phyloP scores from a whole-genome alignment of 176 grass and related monocot genomes.

The Musa itinerans region DNA sequence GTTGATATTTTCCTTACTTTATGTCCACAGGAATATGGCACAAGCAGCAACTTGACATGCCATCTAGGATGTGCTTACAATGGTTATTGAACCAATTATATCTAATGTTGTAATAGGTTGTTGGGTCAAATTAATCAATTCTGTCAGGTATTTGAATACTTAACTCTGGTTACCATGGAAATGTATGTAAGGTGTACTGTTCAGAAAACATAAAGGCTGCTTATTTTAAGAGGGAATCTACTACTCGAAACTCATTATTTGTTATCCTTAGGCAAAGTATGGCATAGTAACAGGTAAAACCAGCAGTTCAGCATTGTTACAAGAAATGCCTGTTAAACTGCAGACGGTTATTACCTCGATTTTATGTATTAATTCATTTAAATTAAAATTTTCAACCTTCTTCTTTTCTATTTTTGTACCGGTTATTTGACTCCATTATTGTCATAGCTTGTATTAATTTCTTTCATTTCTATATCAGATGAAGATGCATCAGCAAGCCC shows the following conservation, averaged over 20 bases:
- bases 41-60: neutral
- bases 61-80: neutral
- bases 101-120: neutral
- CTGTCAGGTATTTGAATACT: neutral
- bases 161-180: neutral
- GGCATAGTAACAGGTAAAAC: neutral
- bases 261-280: neutral
- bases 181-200: neutral
- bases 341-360: neutral
- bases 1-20: neutral
- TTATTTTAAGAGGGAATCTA: neutral
- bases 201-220: neutral
- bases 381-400: neutral
- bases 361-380: neutral
- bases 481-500: constrained; percentile 58
- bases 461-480: constrained; percentile 37
- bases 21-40: neutral
- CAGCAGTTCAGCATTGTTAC: neutral
- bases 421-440: neutral
- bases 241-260: neutral
- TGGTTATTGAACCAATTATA: neutral
- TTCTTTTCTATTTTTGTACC: neutral
- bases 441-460: neutral
- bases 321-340: neutral
- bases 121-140: neutral